phyloP scores from a whole-genome alignment of 768 basidiomycete species.

The Sutorius australiensis region DNA sequence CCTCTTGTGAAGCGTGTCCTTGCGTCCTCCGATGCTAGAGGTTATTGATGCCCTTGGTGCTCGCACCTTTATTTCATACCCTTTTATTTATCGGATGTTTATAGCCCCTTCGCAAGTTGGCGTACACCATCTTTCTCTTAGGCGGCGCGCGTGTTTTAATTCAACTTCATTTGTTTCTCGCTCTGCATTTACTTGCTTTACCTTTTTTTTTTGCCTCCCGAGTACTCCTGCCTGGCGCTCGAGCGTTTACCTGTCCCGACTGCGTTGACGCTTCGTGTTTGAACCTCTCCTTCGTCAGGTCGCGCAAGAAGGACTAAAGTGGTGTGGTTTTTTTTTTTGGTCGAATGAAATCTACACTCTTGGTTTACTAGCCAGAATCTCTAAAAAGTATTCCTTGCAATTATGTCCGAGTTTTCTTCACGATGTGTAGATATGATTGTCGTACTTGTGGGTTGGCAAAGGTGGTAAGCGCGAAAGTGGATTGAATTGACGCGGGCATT shows the following conservation, averaged over 20 bases:
- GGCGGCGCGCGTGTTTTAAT: not conserved
- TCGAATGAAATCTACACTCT: not conserved
- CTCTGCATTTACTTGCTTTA: not conserved
- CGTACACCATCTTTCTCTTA: not conserved
- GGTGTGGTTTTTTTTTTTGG: not conserved
- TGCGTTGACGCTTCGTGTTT: constrained; percentile 1
- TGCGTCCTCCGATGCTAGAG: constrained; percentile 3
- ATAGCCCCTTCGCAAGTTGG: not conserved
- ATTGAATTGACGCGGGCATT: no score
- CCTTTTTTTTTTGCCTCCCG: not conserved
- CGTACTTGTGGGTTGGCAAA: no score
- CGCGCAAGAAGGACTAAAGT: not conserved
- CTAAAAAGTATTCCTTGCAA: not conserved
- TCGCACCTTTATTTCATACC: constrained; percentile 16
- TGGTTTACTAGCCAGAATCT: not conserved
- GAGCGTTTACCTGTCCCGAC: constrained; percentile 15
- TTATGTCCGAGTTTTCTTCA: not conserved
- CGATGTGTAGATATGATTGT: no score
- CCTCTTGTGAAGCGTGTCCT: constrained; percentile 1
- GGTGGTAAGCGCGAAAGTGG: no score
- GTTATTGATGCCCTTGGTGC: constrained; percentile 21
- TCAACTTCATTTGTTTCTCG: not conserved
- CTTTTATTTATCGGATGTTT: not conserved
- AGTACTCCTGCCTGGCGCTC: constrained; percentile 18
- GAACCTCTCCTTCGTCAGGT: not conserved